Evolutionary conservation across 129 eudicot genomes (phyloP), one percentile per base, ranked within the genome.

Genomic region (Flaveria linearis): DNA sequence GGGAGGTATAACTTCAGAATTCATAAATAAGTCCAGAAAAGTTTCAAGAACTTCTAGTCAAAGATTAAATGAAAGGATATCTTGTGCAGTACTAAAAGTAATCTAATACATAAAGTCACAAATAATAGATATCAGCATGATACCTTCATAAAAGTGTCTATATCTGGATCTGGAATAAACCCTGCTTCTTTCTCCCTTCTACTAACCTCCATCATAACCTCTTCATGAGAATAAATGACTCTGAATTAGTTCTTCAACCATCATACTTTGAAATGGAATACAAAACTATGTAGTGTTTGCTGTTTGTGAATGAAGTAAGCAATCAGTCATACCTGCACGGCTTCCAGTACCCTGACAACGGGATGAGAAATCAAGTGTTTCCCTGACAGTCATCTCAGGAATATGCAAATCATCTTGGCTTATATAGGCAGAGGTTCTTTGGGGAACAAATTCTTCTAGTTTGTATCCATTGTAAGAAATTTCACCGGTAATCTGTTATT

Each of bases 141-240:
- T 62, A 62, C 68, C 45, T 87, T 87, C 91, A 87, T 87, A 74
- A 78, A 87, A 39, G 85, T 83, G 53, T 87, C 91, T 57, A 87
- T 66, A 69, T 87, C 86, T 47, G 85, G 83, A 66, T 87, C 88
- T 14, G 91, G 91, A 76, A 84, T 22, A 13, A 87, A 63, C 52
- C 88, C 83, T 55, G 45, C 79, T 77, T 82, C 85, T 64, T 87
- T 87, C 67, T 87, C 91, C 85, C 79, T 79, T 60, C 72, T 82
- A 76, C 71, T 75, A 68, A 87, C 84, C 76, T 87, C 91, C 68
- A 28, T 41, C 91, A 87, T 72, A 9, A 84, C 53, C 67, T 84
- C 88, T 84, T 16, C 6, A 60, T 9, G 22, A 78, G 42, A 28
- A 17, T 42, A 43, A 70, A 78, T 42, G 0, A 1, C 17, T 43